Percentiles rank a stretch among this genome's conserved stretches.
These are phyloP conservation scores for Chytridiales sp. DNA, from an alignment of 371 early-diverging fungal genomes.

Conservation along the genomic window DNA sequence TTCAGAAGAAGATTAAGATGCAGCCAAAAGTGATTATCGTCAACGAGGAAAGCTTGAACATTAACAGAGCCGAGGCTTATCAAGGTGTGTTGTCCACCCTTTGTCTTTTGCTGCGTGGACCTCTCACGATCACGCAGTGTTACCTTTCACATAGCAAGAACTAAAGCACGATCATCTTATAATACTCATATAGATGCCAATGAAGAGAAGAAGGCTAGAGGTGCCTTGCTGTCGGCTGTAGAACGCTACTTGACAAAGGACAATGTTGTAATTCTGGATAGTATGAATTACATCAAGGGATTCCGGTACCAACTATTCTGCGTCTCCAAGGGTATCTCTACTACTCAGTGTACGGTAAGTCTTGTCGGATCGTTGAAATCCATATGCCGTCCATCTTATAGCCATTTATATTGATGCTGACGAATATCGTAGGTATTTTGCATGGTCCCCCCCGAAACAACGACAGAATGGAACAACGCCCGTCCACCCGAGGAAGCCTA, in stretches of 20 bases:
- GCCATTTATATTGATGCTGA: too few species aligned
- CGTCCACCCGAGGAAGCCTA: conserved; percentile 51
- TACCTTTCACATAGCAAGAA: too few species aligned
- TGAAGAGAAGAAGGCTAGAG: conserved; percentile 93
- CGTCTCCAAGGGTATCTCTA: conserved; percentile 80
- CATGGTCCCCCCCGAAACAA: conserved; percentile 63
- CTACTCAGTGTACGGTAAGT: conserved; percentile 82
- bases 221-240: conserved; percentile 82
- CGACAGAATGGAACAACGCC: conserved; percentile 65
- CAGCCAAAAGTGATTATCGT: conserved; percentile 53
- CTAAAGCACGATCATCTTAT: too few species aligned
- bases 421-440: conserved; percentile 38
- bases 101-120: not conserved
- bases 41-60: conserved; percentile 74
- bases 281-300: conserved; percentile 96
- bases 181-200: conserved; percentile 28
- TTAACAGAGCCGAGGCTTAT: conserved; percentile 63
- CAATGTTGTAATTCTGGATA: conserved; percentile 86
- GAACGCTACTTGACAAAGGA: conserved; percentile 80
- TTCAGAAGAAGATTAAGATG: conserved; percentile 9
- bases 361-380: not conserved
- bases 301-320: conserved; percentile 96
- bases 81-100: conserved; percentile 51
- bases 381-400: too few species aligned
- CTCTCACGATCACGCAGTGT: too few species aligned